Evolutionary conservation across 2,329 filamentous ascomycete species (phyloP), one percentile per base, ranked within the genome.

Genomic region (Neofusicoccum laricinum): DNA sequence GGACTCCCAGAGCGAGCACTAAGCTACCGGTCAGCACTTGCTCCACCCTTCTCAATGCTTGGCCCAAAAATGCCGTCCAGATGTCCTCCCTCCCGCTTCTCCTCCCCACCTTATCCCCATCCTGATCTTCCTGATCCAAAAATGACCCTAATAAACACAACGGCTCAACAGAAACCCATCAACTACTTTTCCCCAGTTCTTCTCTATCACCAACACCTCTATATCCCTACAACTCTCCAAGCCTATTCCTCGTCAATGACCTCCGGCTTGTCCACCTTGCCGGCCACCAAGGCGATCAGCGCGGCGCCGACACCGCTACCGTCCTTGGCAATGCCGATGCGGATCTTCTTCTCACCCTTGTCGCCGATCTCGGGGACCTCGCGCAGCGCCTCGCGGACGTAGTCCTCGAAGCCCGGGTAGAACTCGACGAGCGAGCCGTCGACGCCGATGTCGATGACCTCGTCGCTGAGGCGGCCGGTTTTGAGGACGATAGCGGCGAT

Each of bases 251-350:
- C 48, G 4, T 64, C 62, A n/a, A 57, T 43, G 11, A 40, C 17
- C 32, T 63, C 49, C 14, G 61, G 48, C 49, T 63, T 63, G 14
- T 51, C 55, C 30, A 76, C 71, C 72, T 84, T 81, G 1, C 90
- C 90, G 1, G 94, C 94, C 32, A 97, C 91, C 58, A 97, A 85
- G 59, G 95, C 95, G 78, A 98, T 98, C 71, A 99, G 81, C 45
- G 95, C 95, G 2, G 95, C 95, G 61, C 95, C 95, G n/a, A 97
- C 91, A 67, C 92, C 95, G 68, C 91, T 95, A 53, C 95, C 95
- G 75, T 99, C 95, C 83, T 97, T 97, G 67, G 95, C 95, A 72
- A 98, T 95, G 21, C 94, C 95, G 72, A 99, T 97, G 64, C 92
- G 86, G 68, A 99, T 91, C 78, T 88, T 91, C 79, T 91, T 90